Evolutionary conservation across 2,329 filamentous ascomycete genomes (phyloP), one percentile per base, ranked within the genome.

Genomic region (Septoria petroselini): DNA sequence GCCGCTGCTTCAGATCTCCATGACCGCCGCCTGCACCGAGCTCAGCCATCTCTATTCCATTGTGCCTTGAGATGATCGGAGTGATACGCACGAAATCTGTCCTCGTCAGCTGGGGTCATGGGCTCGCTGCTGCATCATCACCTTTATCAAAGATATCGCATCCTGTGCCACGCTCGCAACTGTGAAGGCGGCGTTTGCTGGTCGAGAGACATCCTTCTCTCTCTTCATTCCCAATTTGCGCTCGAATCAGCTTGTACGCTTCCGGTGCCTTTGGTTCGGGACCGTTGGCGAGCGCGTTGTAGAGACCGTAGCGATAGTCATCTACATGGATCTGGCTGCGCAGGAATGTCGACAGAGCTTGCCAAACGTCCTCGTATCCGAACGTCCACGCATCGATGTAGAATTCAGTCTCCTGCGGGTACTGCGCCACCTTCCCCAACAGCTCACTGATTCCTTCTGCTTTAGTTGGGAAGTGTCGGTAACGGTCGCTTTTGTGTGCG

Each of bases 351-450:
- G 89, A 84, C 0, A 97, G 70, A 0, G 88, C 85, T 51, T 90
- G 74, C 90, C 90, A 96, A 0, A 95, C 89, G 44, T 95, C 86
- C 65, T 97, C 91, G 56, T 96, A 95, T 0, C 87, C 88, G 64
- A 93, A 93, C 0, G 91, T 96, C 90, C 91, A 95, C 1, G 89
- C 81, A 49, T 90, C 81, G 38, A 97, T 78, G 66, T 95, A 86
- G 62, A 95, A 96, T 1, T 85, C 67, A 0, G 89, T 95, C 31
- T 88, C 80, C 1, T 73, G 54, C 0, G 90, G 85, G 65, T 91
- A 95, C 18, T 71, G 64, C 0, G 71, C 67, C 4, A 95, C 76
- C 58, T 89, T 85, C 3, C 73, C 70, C 1, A 96, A 62, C 0
- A 96, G 76, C 62, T 95, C 87, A 1, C 72, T 72, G 8, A 95